Evolutionary conservation across 2,329 filamentous ascomycete genomes (phyloP).

Genomic region (Apiospora aurea): DNA sequence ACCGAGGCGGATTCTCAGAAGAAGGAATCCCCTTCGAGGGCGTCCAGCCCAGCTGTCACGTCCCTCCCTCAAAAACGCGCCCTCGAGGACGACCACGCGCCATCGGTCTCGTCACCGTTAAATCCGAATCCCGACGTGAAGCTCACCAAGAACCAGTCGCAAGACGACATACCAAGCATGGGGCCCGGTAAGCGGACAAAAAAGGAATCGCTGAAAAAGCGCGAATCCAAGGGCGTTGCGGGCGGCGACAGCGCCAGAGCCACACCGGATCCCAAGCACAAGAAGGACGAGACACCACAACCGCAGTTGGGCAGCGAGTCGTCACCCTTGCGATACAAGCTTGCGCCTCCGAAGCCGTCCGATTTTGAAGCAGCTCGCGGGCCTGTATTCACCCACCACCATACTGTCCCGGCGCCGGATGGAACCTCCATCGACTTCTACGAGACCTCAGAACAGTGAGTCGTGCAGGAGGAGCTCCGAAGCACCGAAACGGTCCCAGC

Average conservation of each 20-base stretch:
- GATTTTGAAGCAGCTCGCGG: conserved; percentile 68
- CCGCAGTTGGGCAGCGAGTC: conserved; percentile 49
- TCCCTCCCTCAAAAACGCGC: conserved; percentile 70
- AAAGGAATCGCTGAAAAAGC: conserved; percentile 73
- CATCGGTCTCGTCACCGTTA: conserved; percentile 75
- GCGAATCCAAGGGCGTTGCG: conserved; percentile 64
- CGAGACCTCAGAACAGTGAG: conserved; percentile 71
- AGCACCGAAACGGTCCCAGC: background rate
- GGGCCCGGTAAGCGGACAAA: conserved; percentile 63
- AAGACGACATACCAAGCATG: conserved; percentile 35
- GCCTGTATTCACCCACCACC: conserved; percentile 63
- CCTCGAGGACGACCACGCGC: conserved; percentile 73
- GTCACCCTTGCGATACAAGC: conserved; percentile 66
- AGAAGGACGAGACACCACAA: conserved; percentile 1
- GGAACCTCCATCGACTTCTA: conserved; percentile 64
- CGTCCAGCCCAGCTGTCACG: conserved; percentile 40
- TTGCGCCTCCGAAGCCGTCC: conserved; percentile 66
- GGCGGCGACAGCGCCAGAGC: conserved; percentile 55
- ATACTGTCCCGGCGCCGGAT: conserved; percentile 57
- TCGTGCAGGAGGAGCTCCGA: conserved; percentile 28
- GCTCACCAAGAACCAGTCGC: conserved; percentile 45
- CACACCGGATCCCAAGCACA: conserved; percentile 62
- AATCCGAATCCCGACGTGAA: conserved; percentile 67
- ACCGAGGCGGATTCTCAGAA: conserved; percentile 40
- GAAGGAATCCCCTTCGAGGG: conserved; percentile 41